Conservation (phyloP, 2,329 filamentous ascomycete genomes). For the Stemphylium vesicarium region DNA sequence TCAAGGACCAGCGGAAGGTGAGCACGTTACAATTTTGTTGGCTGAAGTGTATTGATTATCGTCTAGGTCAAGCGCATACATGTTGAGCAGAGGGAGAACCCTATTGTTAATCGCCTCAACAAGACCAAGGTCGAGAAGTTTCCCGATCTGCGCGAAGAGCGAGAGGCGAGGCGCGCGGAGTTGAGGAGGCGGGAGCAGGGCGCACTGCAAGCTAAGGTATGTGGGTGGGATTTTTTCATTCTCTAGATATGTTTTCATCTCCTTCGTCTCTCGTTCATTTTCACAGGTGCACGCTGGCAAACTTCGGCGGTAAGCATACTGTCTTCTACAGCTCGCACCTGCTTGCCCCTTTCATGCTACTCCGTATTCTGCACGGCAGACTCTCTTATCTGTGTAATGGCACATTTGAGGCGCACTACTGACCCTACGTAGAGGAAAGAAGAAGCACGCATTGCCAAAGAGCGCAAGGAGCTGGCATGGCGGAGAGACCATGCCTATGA, state of each 20-base stretch:
- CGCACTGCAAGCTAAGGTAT: constrained; percentile 66
- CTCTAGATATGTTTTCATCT: not conserved
- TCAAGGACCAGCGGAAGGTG: constrained; percentile 82
- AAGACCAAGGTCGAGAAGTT: constrained; percentile 92
- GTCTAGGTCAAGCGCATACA: constrained; percentile 77
- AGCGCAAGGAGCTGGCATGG: constrained; percentile 87
- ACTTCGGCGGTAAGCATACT: not conserved
- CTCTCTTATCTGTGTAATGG: not conserved
- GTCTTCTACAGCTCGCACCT: not conserved
- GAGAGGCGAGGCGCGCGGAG: constrained; percentile 75
- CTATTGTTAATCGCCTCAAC: constrained; percentile 95
- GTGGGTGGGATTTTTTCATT: constrained; percentile 14
- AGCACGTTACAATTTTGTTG: not conserved
- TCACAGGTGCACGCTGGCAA: too few species aligned
- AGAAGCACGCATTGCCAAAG: constrained; percentile 73
- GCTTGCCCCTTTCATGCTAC: not conserved
- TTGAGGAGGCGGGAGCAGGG: constrained; percentile 75
- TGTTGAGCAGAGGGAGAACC: constrained; percentile 81
- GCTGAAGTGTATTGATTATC: constrained; percentile 3
- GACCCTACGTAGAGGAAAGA: constrained; percentile 69
- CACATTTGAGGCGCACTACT: constrained; percentile 5
- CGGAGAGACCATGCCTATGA: constrained; percentile 99
- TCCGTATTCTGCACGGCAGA: not conserved
- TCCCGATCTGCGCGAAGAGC: constrained; percentile 82
- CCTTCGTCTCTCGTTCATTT: not conserved